Evolutionary conservation across 306 rosid genomes (phyloP).

Genomic region (Pterocarpus santalinus): DNA sequence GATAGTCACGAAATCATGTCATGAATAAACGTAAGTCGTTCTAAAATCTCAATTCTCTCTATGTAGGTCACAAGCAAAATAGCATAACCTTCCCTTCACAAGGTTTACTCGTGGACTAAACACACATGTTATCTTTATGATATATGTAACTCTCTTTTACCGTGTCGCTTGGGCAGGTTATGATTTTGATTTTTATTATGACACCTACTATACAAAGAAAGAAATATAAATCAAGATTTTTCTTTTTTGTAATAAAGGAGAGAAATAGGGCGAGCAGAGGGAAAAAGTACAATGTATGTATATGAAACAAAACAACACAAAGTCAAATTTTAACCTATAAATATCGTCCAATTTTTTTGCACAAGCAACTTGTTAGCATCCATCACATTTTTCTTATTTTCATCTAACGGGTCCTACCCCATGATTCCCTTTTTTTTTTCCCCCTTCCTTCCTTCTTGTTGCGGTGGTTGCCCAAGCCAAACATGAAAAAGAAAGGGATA

Average conservation of each 20-base stretch:
- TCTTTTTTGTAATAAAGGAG: background rate
- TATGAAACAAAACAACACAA: slow-evolving; percentile 11
- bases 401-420: slow-evolving; percentile 49
- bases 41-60: background rate
- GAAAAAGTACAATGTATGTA: slow-evolving; percentile 25
- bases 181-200: background rate
- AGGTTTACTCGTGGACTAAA: background rate
- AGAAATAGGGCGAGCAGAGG: background rate
- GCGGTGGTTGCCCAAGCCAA: slow-evolving; percentile 72
- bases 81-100: background rate
- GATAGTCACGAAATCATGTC: background rate
- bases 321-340: slow-evolving; percentile 3
- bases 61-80: background rate
- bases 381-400: slow-evolving; percentile 56
- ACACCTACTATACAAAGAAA: background rate
- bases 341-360: background rate
- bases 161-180: background rate
- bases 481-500: slow-evolving; percentile 55
- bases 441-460: slow-evolving; percentile 43
- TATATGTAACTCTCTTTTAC: background rate
- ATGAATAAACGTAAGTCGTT: background rate
- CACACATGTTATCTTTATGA: background rate
- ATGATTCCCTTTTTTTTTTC: slow-evolving; percentile 31
- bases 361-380: slow-evolving; percentile 44
- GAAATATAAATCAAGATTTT: background rate